Evolutionary conservation across 1,139 yeast species (phyloP), one percentile per base, ranked within the genome.

Genomic region (Scheffersomyces titani): DNA sequence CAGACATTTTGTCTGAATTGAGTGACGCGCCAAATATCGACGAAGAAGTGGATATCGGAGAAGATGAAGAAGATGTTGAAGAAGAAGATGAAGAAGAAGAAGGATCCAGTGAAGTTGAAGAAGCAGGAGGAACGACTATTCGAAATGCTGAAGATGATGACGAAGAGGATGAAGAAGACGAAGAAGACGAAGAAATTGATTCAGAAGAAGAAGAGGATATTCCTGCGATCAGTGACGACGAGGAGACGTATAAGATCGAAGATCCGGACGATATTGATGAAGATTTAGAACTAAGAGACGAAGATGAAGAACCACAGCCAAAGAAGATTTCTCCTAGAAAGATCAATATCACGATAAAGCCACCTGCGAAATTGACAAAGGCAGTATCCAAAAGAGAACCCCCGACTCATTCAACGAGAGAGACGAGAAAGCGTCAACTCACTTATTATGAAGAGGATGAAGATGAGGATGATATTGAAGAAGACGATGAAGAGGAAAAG

Each of bases 221-320:
- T 20, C 67, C 66, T 24, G 61, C 65, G 30, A 55, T 64, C 13
- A 67, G 70, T 54, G 76, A 72, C 47, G 80, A 74, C 36, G 78
- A 75, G 52, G 78, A 73, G 44, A 70, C 70, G 52, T 75, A 70
- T 55, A 68, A 70, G 52, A 67, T 76, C 16, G 81, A 75, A 55
- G 81, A 75, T 52, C 77, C 76, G 7, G 81, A 77, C 56, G 79
- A 74, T 40, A 71, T 75, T 50, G 82, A 77, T 53, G 81, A 76
- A 50, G 81, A 75, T 58, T 65, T 76, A 51, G 81, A 76, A 53
- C 61, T 74, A 47, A 59, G 64, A 44, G 72, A 67, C 3, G 77
- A 72, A 24, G 77, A 70, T 19, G 64, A 61, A 21, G 64, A 60
- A n/a, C 52, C 47, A 13, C 36, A 44, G 6, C 48, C 22, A 9